Evolutionary conservation across 2,329 filamentous ascomycete species (phyloP), one percentile per base, ranked within the genome.

Genomic region (Colletotrichum graminicola): DNA sequence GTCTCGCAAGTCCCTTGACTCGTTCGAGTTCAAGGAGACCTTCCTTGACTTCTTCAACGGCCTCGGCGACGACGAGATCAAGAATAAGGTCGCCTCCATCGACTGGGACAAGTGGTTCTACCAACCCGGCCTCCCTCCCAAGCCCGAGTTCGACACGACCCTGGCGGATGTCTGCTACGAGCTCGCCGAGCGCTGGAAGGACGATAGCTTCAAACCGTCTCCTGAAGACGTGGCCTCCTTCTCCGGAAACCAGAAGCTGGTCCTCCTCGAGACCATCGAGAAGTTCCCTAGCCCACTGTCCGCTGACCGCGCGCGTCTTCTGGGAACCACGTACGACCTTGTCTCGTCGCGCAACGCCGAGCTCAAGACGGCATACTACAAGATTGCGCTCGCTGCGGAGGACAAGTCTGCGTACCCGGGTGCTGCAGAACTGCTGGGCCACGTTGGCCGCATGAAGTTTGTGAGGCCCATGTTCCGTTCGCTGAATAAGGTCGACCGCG

Each of bases 371-470:
- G 89, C 95, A 1, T 98, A 94, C 82, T 92, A 94, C 77, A 88
- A 90, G 65, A 88, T 98, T 43, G 93, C 93, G 1, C 87, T 99
- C 77, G 89, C 89, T 76, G 92, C 93, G 16, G 89, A 90, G 68
- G 93, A 94, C 76, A 81, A 87, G 62, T 88, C 86, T 68, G 89
- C 92, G 47, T 94, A 95, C 77, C 79, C 89, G 71, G 91, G 91
- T 1, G 90, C 94, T 0, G 90, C 92, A 1, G 89, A 93, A 70
- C 84, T 98, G 66, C 85, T 98, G 49, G 93, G 93, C 41, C 87
- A 87, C 63, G 94, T 98, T 32, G 96, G 96, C 16, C 87, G 96
- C 68, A 98, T 99, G 96, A 98, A 98, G 88, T 98, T 95, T 81
- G 95, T 98, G 71, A 87, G 95, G 59, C 94, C 95, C 29, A 82